Evolutionary conservation across 129 eudicot genomes (phyloP).

Genomic region (Apium graveolens): DNA sequence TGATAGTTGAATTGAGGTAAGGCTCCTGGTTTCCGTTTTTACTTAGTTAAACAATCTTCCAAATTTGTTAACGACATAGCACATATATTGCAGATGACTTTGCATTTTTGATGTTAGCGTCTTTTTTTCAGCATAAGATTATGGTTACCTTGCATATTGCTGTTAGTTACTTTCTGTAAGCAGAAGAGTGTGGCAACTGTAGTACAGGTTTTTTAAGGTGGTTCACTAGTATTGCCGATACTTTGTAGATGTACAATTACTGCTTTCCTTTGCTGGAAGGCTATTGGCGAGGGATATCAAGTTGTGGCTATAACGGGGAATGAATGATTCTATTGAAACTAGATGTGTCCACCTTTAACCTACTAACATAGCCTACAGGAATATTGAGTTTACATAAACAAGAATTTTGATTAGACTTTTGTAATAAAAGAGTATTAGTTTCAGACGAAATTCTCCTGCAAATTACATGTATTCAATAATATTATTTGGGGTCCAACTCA

Average conservation of each 20-base stretch:
- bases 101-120: background rate
- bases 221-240: background rate
- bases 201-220: background rate
- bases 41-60: background rate
- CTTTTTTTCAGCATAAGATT: background rate
- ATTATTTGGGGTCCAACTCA: background rate
- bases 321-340: background rate
- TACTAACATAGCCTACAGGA: background rate
- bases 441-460: background rate
- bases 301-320: background rate
- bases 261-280: background rate
- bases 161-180: background rate
- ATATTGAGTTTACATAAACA: background rate
- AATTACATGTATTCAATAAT: background rate
- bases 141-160: background rate
- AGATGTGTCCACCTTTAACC: background rate
- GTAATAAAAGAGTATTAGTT: background rate
- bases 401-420: background rate
- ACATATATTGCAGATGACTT: background rate
- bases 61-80: background rate
- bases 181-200: background rate
- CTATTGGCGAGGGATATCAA: background rate
- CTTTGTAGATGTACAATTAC: background rate
- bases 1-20: constrained; percentile 27
- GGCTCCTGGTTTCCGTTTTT: background rate